Base-by-base conservation (phyloP, 805 yeast genomes). In the Suhomyces sp. region DNA sequence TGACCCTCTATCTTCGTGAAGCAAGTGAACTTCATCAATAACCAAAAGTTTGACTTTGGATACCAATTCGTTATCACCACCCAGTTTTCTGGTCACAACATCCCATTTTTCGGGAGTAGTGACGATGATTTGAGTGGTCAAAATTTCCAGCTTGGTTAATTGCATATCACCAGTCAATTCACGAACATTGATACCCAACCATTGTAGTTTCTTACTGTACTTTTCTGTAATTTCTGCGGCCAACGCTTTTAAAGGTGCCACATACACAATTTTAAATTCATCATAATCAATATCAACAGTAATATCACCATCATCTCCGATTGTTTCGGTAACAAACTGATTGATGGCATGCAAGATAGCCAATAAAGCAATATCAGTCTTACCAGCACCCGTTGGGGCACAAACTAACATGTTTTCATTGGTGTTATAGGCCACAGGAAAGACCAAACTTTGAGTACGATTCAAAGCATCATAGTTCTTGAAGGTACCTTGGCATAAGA, bases 381-480 rank as follows among this genome's bases (percentile, higher is more conserved):
- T 90, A 75, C 97, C 97, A 5, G 97, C 96, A 72, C 97, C 97
- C 0, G 97, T 90, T 1, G 97, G 97, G 0, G 97, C 96, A 77
- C 97, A 90, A 4, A 90, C 88, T 33, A 90, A 66, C 96, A 93
- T 86, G 53, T 91, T 91, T 51, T 91, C 97, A 57, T 86, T 88
- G 4, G 97, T 83, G 36, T 83, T 79, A 56, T 91, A 93, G 0
- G 96, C 98, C 10, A 90, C 87, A 0, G 95, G 95, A 47, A 72
- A 93, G 2, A 91, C 95, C 42, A 93, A 68, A 12, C 95, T 83
- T 60, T 91, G 98, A 74, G 93, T 84, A 47, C 84, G 76, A 61
- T 91, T 91, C 46, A 91, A 68, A 0, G 84, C 74, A 39, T 76
- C 70, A 58, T 93, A 93, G 19, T 81, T 81, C 39, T 75, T 75